phyloP scores from a whole-genome alignment of 768 basidiomycete genomes.

The Lentinus brumalis region DNA sequence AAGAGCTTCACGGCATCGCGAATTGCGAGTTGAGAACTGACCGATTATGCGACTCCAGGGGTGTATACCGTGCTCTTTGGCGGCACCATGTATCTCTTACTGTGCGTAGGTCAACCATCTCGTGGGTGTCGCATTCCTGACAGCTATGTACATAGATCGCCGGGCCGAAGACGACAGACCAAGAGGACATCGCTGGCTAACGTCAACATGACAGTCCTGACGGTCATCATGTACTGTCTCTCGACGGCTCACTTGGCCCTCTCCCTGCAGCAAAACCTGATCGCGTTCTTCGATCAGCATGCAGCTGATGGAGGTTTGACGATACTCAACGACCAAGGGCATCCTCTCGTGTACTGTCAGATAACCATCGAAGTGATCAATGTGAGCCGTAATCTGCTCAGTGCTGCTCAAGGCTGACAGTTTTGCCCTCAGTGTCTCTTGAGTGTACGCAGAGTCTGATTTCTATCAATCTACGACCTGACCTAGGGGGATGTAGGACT shows the following conservation, averaged over 20 bases:
- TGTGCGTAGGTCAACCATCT: neutral
- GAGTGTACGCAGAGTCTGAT: neutral
- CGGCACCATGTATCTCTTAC: neutral
- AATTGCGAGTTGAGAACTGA: no score
- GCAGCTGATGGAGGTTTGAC: slow-evolving; percentile 1
- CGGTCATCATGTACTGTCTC: slow-evolving; percentile 5
- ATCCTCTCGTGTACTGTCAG: neutral
- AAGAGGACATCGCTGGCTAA: neutral
- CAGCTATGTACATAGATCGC: neutral
- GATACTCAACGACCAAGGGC: neutral
- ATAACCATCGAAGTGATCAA: slow-evolving; percentile 1
- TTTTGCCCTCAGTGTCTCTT: neutral
- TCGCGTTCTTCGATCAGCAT: slow-evolving; percentile 9
- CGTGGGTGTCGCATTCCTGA: no score
- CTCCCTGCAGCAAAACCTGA: neutral
- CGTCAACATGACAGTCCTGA: neutral
- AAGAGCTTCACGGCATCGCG: no score
- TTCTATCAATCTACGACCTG: no score
- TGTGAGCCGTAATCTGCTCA: neutral
- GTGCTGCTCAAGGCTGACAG: neutral
- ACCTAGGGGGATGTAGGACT: neutral
- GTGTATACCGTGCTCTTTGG: neutral
- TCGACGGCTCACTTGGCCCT: neutral
- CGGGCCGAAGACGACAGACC: neutral
- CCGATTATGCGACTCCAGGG: neutral